These are phyloP conservation scores for Candida sonorensis DNA, from an alignment of 805 yeast species.

Conservation along the genomic window DNA sequence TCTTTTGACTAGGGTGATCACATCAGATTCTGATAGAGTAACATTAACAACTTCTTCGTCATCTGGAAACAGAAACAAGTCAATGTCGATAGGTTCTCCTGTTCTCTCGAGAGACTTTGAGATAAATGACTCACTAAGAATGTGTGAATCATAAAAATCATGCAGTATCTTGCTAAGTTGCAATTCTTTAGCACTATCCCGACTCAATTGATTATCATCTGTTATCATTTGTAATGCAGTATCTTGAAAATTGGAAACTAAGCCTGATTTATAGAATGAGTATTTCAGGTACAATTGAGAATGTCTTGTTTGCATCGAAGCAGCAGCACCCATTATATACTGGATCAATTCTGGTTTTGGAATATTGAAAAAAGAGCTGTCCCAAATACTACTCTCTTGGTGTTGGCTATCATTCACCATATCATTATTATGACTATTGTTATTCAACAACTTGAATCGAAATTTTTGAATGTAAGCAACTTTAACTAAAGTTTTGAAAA, in stretches of 20 bases:
- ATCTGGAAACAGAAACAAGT: constrained; percentile 29
- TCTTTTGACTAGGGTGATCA: constrained; percentile 21
- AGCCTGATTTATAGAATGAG: constrained; percentile 17
- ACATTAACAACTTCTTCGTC: constrained; percentile 29
- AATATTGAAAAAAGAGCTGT: constrained; percentile 4
- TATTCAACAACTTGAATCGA: constrained; percentile 6
- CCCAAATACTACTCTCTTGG: neutral
- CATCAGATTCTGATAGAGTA: constrained; percentile 29
- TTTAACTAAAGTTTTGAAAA: constrained; percentile 26
- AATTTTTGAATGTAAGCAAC: constrained; percentile 11
- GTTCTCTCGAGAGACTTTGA: constrained; percentile 3
- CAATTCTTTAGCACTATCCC: constrained; percentile 16
- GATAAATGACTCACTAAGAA: constrained; percentile 7
- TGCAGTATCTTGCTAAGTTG: constrained; percentile 17
- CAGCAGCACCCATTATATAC: constrained; percentile 14
- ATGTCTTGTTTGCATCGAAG: constrained; percentile 9
- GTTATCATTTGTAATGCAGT: constrained; percentile 1
- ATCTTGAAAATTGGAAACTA: constrained; percentile 8
- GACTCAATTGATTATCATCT: constrained; percentile 7
- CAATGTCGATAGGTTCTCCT: constrained; percentile 14
- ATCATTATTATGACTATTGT: constrained; percentile 1
- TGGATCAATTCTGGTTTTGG: constrained; percentile 19
- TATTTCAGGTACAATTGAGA: constrained; percentile 10
- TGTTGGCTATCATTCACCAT: neutral
- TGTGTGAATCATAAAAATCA: constrained; percentile 12